Base-by-base conservation (phyloP, 345 rosid genomes). In the Carallia brachiata region DNA sequence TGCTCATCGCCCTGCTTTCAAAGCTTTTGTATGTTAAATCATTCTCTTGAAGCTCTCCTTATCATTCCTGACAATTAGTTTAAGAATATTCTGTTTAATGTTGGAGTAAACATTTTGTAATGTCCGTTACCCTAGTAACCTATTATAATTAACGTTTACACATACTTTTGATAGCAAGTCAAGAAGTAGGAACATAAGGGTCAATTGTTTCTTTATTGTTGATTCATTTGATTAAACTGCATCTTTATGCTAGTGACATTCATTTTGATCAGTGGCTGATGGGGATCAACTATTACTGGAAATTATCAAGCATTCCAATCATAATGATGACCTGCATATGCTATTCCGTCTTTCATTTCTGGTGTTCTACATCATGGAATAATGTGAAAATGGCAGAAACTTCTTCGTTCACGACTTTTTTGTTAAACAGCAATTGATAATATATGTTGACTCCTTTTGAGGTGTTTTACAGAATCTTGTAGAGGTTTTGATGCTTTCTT, bases 1-100 rank as follows among this genome's bases (percentile, higher is more conserved):
- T 81, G 99, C 99, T 63, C 83, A 80, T 79, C 97, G 97, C 44
- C 97, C 97, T 66, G 97, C 99, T 69, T 95, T 95, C 73, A 95
- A 95, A 85, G 99, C 99, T 75, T 92, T 95, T 75, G 99, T 92
- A 90, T 87, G 99, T 72, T 39, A 61, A 73, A 69, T 69, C 48
- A 19, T 8, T 55, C 23, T 23, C 31, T 7, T 55, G 30, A 7
- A 8, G 18, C 60, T 55, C 30, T 23, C 60, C 60, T 0, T 28
- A 3, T 7, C 32, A 55, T 44, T 12, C 70, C 31, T 44, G 39
- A 19, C 44, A 15, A 31, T 63, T 17, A 52, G 56, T 13, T 12
- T 39, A 34, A 31, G 60, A 19, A 19, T 5, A 19, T 55, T 28
- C 27, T 19, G 60, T 55, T 2, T 23, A 3, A 12, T 44, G 12